Conservation (phyloP, 257 asterid species). For the Scutellaria baicalensis region DNA sequence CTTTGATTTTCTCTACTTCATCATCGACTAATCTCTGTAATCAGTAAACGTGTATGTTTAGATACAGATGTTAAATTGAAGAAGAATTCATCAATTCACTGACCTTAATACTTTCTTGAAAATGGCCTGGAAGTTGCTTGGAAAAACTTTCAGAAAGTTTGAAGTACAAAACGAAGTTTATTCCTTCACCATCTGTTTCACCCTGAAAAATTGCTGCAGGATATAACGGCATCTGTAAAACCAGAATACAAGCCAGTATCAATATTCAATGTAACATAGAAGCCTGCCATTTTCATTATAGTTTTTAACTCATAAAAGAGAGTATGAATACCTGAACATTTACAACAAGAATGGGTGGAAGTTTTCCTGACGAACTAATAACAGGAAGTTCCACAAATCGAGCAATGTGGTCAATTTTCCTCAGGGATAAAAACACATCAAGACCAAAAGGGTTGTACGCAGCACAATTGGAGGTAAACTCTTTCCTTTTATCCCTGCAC, state of each 20-base stretch:
- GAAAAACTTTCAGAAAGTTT: slow-evolving; percentile 65
- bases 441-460: slow-evolving; percentile 92
- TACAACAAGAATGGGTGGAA: slow-evolving; percentile 88
- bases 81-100: not conserved
- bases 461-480: slow-evolving; percentile 63
- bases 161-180: slow-evolving; percentile 77
- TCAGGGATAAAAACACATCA: slow-evolving; percentile 75
- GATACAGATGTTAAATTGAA: not conserved
- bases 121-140: slow-evolving; percentile 50
- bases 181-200: slow-evolving; percentile 82
- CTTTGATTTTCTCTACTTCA: slow-evolving; percentile 75
- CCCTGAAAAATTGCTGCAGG: slow-evolving; percentile 80
- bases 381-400: slow-evolving; percentile 74
- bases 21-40: slow-evolving; percentile 64
- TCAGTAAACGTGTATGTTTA: not conserved
- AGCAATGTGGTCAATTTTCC: slow-evolving; percentile 82
- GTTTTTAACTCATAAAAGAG: not conserved
- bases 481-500: slow-evolving; percentile 86
- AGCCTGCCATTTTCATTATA: not conserved
- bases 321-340: slow-evolving; percentile 69
- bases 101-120: slow-evolving; percentile 74
- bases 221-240: slow-evolving; percentile 75
- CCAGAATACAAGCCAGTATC: not conserved
- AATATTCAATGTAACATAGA: not conserved
- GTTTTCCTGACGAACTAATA: slow-evolving; percentile 44